phyloP scores from a whole-genome alignment of 352 stramenopile genomes.

The Pythium grandisporangium region DNA sequence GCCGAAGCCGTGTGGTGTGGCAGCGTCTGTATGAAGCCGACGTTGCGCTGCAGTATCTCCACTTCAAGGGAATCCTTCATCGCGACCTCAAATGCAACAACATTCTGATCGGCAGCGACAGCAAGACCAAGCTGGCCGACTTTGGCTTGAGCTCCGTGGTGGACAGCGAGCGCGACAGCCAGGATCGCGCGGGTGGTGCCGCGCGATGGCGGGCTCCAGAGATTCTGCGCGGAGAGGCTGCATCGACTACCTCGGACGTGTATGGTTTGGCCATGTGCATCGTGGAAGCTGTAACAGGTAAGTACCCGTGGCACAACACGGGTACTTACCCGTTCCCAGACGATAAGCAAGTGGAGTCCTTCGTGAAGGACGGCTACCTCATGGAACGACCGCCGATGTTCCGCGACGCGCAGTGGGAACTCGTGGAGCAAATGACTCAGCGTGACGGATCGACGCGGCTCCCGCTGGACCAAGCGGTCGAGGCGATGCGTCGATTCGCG shows the following conservation, averaged over 20 bases:
- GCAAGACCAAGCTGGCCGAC: slow-evolving; percentile 64
- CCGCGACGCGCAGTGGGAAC: slow-evolving; percentile 25
- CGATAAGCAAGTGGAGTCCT: neutral
- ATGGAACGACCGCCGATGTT: slow-evolving; percentile 24
- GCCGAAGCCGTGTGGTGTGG: slow-evolving; percentile 7
- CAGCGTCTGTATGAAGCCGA: slow-evolving; percentile 14
- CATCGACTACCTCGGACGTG: neutral
- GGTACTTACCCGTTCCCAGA: too few relatives aligned
- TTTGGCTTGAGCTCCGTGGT: slow-evolving; percentile 35
- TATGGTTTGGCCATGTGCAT: neutral
- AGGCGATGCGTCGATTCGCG: slow-evolving; percentile 7
- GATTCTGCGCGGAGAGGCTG: neutral
- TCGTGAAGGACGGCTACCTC: neutral
- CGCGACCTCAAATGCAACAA: slow-evolving; percentile 55
- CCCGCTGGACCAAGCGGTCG: slow-evolving; percentile 28
- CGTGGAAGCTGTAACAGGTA: neutral
- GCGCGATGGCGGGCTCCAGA: neutral
- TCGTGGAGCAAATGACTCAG: slow-evolving; percentile 49
- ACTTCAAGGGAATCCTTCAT: slow-evolving; percentile 25
- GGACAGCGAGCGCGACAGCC: neutral
- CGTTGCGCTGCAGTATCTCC: slow-evolving; percentile 60
- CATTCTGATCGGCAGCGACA: slow-evolving; percentile 36
- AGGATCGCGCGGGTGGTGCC: neutral
- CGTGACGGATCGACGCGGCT: slow-evolving; percentile 29
- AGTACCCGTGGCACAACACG: neutral